Percentiles rank a stretch among this genome's conserved stretches.
Conservation (phyloP, 352 stramenopile genomes). For the Elongisporangium undulatum region DNA sequence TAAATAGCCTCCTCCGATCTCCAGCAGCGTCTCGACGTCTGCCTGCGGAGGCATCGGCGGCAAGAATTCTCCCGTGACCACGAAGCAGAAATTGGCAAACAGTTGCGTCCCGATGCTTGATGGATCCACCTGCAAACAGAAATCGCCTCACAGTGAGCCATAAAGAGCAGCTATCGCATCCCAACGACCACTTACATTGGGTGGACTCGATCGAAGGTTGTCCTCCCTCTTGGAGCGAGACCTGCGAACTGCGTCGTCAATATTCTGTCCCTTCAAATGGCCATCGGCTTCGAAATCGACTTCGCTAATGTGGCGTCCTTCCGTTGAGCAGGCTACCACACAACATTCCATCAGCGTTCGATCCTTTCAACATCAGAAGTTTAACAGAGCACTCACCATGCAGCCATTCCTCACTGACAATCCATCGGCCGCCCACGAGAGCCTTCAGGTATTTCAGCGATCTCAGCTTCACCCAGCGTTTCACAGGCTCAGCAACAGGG, state of each 20-base stretch:
- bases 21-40: slow-evolving; percentile 67
- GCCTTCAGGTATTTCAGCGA: slow-evolving; percentile 87
- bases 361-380: not conserved
- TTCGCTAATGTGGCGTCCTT: slow-evolving; percentile 36
- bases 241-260: slow-evolving; percentile 44
- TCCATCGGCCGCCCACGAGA: slow-evolving; percentile 72
- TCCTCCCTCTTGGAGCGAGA: slow-evolving; percentile 37
- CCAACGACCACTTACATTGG: slow-evolving; percentile 11
- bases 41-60: slow-evolving; percentile 62
- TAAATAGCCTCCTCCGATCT: slow-evolving; percentile 55
- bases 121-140: slow-evolving; percentile 10
- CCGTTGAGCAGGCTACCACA: slow-evolving; percentile 29
- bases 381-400: slow-evolving; percentile 22
- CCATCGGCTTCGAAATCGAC: slow-evolving; percentile 52
- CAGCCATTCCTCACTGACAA: slow-evolving; percentile 82
- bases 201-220: slow-evolving; percentile 19
- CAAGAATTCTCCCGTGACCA: slow-evolving; percentile 73
- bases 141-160: not conserved
- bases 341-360: slow-evolving; percentile 1
- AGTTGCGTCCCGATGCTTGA: slow-evolving; percentile 54
- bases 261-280: slow-evolving; percentile 48
- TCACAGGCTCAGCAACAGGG: slow-evolving; percentile 7
- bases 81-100: slow-evolving; percentile 66
- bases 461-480: slow-evolving; percentile 78
- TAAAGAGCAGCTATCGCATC: not conserved